Evolutionary conservation across 1,284 basidiomycete species (phyloP), one percentile per base, ranked within the genome.

Genomic region (Malassezia dermatis): DNA sequence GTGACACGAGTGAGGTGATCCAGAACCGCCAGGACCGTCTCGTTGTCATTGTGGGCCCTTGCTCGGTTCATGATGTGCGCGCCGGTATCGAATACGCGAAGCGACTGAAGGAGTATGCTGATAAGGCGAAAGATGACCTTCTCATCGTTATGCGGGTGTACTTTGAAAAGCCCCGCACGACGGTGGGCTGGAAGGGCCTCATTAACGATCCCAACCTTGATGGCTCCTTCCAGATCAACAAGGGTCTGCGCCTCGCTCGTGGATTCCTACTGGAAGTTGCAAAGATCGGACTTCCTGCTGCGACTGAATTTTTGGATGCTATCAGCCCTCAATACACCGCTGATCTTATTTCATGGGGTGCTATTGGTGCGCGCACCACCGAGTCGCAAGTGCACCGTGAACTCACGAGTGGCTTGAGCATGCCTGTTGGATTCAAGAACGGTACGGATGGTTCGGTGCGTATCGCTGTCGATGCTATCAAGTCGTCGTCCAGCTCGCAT

Each of bases 111-210:
- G 81, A 79, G 41, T 96, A 96, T 74, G 86, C 89, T 8, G 84
- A 89, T 40, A 73, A 77, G 17, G 84, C 86, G 30, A 83, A 83
- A 72, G 84, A 87, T 11, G 93, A 96, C 69, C 81, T 98, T 34
- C 82, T 86, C 76, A 95, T 98, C 71, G 81, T 96, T 67, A 96
- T 96, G 91, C 62, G 68, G 8, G 67, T 73, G 37, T 72, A 73
- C 62, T 71, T 73, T 52, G 71, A 73, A 39, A 73, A 75, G 56
- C 73, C 73, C 10, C 62, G 93, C 40, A 96, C 93, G 11, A 96
- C 93, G 0, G 86, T 96, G 50, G 91, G 91, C 17, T 96, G 93
- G 93, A 96, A 96, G 76, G 93, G 93, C 48, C 82, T 98, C 61
- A 96, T 98, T 78, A 98, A 96, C 74, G 77, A 89, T 71, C 88